These are phyloP conservation scores for Apiotrichum siamense DNA, from an alignment of 1,284 basidiomycete genomes.

Conservation along the genomic window DNA sequence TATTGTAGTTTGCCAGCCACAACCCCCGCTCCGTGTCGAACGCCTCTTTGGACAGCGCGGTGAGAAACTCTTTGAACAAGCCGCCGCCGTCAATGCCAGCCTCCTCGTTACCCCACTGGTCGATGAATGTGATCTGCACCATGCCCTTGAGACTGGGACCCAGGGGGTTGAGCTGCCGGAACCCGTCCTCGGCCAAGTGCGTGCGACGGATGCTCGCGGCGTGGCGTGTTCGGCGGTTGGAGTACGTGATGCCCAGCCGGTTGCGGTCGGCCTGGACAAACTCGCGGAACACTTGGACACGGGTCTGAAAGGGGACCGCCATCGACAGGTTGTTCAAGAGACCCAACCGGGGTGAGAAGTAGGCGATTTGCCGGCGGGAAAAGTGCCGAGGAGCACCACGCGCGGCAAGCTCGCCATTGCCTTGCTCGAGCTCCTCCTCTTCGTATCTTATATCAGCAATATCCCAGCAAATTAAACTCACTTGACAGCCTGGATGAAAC, in stretches of 20 bases:
- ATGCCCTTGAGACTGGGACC: constrained; percentile 71
- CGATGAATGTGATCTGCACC: constrained; percentile 82
- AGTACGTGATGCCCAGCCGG: constrained; percentile 33
- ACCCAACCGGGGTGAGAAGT: constrained; percentile 75
- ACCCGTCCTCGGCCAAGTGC: constrained; percentile 80
- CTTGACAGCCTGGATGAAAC: constrained; percentile 86
- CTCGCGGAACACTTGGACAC: constrained; percentile 80
- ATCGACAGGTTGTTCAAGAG: constrained; percentile 95
- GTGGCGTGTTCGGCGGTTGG: constrained; percentile 7
- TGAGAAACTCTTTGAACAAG: constrained; percentile 97
- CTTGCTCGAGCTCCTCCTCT: constrained; percentile 45
- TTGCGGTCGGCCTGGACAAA: constrained; percentile 57
- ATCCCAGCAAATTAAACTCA: constrained; percentile 26
- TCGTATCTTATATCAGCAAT: constrained; percentile 28
- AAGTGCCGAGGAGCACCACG: constrained; percentile 8
- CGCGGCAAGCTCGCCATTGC: constrained; percentile 19
- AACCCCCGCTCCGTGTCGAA: constrained; percentile 92
- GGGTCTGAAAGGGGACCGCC: constrained; percentile 84
- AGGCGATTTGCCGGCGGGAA: constrained; percentile 60
- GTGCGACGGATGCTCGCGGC: constrained; percentile 63
- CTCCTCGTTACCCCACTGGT: constrained; percentile 54
- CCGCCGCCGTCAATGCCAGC: constrained; percentile 74
- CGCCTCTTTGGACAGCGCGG: constrained; percentile 83
- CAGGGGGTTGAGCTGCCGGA: constrained; percentile 56
- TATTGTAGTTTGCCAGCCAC: constrained; percentile 82